Conservation (phyloP, 805 yeast species). For the Wickerhamiella bombiphila region DNA sequence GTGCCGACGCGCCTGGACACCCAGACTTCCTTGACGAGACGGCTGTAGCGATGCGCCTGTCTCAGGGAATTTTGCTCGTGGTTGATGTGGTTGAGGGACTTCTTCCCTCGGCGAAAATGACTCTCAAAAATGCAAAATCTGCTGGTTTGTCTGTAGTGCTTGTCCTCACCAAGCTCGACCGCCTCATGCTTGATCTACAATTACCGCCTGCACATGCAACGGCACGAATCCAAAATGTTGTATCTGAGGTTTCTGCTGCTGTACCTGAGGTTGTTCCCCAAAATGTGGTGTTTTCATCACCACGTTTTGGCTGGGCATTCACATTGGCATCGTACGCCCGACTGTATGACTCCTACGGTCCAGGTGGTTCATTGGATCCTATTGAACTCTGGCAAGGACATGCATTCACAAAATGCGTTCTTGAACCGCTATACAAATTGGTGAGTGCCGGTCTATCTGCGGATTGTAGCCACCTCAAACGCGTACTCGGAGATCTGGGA, state of each 20-base stretch:
- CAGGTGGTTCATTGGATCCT: slow-evolving; percentile 31
- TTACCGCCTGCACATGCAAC: slow-evolving; percentile 64
- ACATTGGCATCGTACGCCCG: slow-evolving; percentile 49
- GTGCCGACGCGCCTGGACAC: slow-evolving; percentile 90
- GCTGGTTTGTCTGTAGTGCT: slow-evolving; percentile 38
- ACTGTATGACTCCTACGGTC: slow-evolving; percentile 27
- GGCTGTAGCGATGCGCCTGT: slow-evolving; percentile 38
- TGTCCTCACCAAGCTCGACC: slow-evolving; percentile 68
- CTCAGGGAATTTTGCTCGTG: slow-evolving; percentile 55
- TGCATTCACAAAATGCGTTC: slow-evolving; percentile 45
- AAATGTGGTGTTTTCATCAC: slow-evolving; percentile 65
- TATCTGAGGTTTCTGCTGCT: slow-evolving; percentile 35
- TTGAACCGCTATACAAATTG: slow-evolving; percentile 71
- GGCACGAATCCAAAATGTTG: slow-evolving; percentile 43
- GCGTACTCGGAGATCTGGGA: slow-evolving; percentile 35
- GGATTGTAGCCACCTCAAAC: slow-evolving; percentile 31
- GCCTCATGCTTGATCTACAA: slow-evolving; percentile 65
- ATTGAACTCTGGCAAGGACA: slow-evolving; percentile 64
- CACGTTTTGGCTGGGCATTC: slow-evolving; percentile 48
- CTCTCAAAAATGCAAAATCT: slow-evolving; percentile 12
- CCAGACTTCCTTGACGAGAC: slow-evolving; percentile 68
- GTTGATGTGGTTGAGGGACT: slow-evolving; percentile 83
- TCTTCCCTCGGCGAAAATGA: slow-evolving; percentile 32
- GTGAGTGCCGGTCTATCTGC: slow-evolving; percentile 44
- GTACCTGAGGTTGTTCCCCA: slow-evolving; percentile 28